Conservation (phyloP, 352 stramenopile species). For the Globisporangium paroecandrum region DNA sequence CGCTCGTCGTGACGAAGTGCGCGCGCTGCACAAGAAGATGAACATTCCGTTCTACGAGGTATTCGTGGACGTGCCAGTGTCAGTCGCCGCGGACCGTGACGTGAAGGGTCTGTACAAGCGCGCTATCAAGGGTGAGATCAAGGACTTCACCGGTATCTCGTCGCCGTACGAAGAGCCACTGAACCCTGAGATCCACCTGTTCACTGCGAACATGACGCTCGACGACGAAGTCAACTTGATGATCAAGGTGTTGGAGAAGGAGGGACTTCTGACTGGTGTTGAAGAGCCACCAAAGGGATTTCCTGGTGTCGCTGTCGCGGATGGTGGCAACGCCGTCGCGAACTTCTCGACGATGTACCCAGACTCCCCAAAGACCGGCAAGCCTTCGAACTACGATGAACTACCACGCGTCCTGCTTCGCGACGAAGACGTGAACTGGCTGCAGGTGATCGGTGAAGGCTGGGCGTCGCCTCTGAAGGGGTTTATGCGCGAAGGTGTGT, state of each 20-base stretch:
- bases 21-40: slow-evolving; percentile 91
- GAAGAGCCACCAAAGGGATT: slow-evolving; percentile 50
- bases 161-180: slow-evolving; percentile 96
- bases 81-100: slow-evolving; percentile 95
- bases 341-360: slow-evolving; percentile 63
- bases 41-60: slow-evolving; percentile 98
- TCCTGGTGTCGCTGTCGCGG: slow-evolving; percentile 79
- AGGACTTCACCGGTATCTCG: slow-evolving; percentile 98
- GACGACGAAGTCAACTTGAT: slow-evolving; percentile 77
- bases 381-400: slow-evolving; percentile 38
- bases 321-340: slow-evolving; percentile 76
- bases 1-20: slow-evolving; percentile 90
- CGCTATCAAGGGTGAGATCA: slow-evolving; percentile 93
- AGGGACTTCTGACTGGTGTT: slow-evolving; percentile 67
- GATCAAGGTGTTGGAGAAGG: slow-evolving; percentile 49
- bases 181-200: slow-evolving; percentile 93
- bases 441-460: slow-evolving; percentile 96
- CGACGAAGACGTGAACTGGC: slow-evolving; percentile 98
- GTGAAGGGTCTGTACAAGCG: slow-evolving; percentile 96
- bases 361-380: slow-evolving; percentile 28
- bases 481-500: slow-evolving; percentile 97
- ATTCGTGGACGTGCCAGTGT: slow-evolving; percentile 97
- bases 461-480: slow-evolving; percentile 95
- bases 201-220: slow-evolving; percentile 94
- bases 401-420: slow-evolving; percentile 92